Percentiles rank a stretch among this genome's conserved stretches.
These are phyloP conservation scores for Pestalotiopsis fici DNA, from an alignment of 2,329 filamentous ascomycete genomes.

Conservation along the genomic window DNA sequence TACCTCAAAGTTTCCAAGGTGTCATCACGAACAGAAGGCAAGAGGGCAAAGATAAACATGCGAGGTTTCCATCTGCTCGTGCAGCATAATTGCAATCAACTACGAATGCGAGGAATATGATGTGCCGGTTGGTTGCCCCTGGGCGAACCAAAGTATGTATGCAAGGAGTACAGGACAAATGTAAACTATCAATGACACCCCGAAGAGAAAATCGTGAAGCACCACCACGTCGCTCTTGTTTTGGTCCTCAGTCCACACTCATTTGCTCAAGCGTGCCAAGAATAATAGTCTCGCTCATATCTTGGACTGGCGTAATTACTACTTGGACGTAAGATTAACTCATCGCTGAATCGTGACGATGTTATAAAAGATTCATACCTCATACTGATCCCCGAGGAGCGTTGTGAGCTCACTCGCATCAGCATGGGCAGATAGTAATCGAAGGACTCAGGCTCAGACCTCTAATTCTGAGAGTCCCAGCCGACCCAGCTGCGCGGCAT, in stretches of 20 bases:
- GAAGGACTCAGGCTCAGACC: constrained; percentile 2
- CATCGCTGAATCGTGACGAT: not conserved
- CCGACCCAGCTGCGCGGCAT: constrained; percentile 92
- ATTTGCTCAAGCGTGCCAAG: not conserved
- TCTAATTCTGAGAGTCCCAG: constrained; percentile 55
- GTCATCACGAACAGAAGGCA: too few species aligned
- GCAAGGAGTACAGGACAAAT: not conserved
- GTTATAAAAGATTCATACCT: not conserved
- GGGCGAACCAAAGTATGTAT: not conserved
- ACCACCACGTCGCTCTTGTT: not conserved
- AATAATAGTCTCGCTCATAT: not conserved
- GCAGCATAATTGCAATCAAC: constrained; percentile 5
- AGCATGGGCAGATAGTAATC: constrained; percentile 11
- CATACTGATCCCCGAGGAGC: not conserved
- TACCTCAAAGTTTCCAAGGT: too few species aligned
- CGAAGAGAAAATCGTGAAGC: not conserved
- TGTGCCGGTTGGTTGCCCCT: not conserved
- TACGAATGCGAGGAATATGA: constrained; percentile 7
- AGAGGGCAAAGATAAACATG: not conserved
- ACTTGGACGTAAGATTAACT: not conserved
- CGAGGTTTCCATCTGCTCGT: not conserved
- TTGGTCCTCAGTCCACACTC: not conserved
- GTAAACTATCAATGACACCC: not conserved
- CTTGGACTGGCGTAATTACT: not conserved
- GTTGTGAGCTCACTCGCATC: constrained; percentile 6